Evolutionary conservation across 805 yeast species (phyloP).

Genomic region (Barnettozyma sp.): DNA sequence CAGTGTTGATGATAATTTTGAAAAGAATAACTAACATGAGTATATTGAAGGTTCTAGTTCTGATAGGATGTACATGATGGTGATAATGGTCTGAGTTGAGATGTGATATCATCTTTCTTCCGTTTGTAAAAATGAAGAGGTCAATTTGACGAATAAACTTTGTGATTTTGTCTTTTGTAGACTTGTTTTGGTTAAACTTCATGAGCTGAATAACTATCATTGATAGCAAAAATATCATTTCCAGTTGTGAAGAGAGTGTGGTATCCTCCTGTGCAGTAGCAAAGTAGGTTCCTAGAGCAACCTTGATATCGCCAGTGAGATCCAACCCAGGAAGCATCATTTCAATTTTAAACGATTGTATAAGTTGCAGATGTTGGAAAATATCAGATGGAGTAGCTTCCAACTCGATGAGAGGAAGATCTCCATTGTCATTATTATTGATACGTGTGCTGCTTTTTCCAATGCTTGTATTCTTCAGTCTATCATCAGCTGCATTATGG

Average conservation of each 20-base stretch:
- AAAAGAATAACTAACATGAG: conserved; percentile 7
- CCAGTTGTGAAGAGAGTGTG: background rate
- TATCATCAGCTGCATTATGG: too few relatives aligned
- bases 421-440: background rate
- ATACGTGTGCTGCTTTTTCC: background rate
- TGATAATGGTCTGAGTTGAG: too few relatives aligned
- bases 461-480: too few relatives aligned
- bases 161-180: background rate
- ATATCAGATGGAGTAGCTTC: conserved; percentile 1
- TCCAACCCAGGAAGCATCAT: conserved; percentile 2
- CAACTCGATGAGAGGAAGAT: background rate
- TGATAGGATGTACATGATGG: too few relatives aligned
- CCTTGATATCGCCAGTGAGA: conserved; percentile 1
- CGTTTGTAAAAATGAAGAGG: background rate
- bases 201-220: conserved; percentile 5
- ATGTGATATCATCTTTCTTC: background rate
- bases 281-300: conserved; percentile 2
- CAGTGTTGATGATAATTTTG: conserved; percentile 16
- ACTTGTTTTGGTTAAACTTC: background rate
- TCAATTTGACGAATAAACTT: conserved; percentile 2
- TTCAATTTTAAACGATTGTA: conserved; percentile 2
- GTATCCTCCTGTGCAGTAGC: background rate
- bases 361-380: conserved; percentile 4
- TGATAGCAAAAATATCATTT: conserved; percentile 1
- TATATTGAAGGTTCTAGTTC: conserved; percentile 2